Conservation (phyloP, 2,329 filamentous ascomycete species). For the Talaromyces rugulosus region DNA sequence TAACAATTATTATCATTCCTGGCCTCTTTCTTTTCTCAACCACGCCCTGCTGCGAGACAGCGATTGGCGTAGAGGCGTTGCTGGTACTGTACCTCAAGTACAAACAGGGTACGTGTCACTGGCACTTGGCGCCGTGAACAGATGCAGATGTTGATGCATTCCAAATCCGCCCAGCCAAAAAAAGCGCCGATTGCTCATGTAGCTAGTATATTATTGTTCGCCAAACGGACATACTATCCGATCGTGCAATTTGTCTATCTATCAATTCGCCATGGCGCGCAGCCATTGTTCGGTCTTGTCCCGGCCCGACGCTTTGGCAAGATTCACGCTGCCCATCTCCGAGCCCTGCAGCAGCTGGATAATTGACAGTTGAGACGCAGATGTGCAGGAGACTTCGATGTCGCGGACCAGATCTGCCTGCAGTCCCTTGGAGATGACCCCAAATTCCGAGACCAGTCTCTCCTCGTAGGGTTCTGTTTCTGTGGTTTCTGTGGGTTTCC, state of each 20-base stretch:
- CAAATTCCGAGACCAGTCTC: background rate
- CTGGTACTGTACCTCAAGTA: too few species aligned
- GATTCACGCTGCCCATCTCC: slow-evolving; percentile 3
- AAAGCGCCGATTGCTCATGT: background rate
- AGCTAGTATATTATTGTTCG: background rate
- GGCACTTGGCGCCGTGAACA: background rate
- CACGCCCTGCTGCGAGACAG: background rate
- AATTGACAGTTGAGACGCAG: background rate
- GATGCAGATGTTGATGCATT: background rate
- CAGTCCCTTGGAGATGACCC: slow-evolving; percentile 4
- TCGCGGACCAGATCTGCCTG: slow-evolving; percentile 2
- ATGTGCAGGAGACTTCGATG: background rate
- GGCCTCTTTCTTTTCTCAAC: background rate
- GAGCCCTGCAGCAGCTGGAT: background rate
- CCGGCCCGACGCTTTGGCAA: slow-evolving; percentile 9
- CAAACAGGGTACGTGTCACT: too few species aligned
- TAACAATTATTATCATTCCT: background rate
- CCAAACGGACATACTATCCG: background rate
- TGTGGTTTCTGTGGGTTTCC: background rate
- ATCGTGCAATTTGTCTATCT: background rate
- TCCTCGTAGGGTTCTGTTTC: background rate
- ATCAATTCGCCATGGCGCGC: background rate
- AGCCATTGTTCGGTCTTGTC: slow-evolving; percentile 11
- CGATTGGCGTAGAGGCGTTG: background rate
- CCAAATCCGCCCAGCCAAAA: background rate